Evolutionary conservation across 1,139 yeast species (phyloP).

Genomic region (Pichia sp.): DNA sequence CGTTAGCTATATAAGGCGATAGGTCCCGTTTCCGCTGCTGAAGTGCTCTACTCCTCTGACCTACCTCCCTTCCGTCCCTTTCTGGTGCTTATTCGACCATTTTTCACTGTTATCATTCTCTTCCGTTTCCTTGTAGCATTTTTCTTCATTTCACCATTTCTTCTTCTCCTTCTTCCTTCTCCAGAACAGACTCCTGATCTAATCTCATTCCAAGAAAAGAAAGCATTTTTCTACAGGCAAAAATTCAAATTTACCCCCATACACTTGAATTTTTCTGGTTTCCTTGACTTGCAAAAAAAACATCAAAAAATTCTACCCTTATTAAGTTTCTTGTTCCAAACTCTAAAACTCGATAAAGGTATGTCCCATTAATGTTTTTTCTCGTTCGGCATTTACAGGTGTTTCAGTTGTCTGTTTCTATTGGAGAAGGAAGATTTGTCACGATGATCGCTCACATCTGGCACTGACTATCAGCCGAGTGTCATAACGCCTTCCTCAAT

Average conservation of each 20-base stretch:
- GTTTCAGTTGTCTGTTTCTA: conserved; percentile 12
- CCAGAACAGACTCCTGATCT: conserved; percentile 22
- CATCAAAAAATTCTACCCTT: background rate
- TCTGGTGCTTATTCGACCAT: background rate
- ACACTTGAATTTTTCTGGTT: conserved; percentile 9
- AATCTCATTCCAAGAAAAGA: conserved; percentile 16
- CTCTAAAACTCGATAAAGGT: conserved; percentile 7
- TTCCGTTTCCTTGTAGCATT: background rate
- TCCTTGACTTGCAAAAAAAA: conserved; percentile 9
- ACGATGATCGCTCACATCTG: background rate
- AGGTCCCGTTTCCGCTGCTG: conserved; percentile 1
- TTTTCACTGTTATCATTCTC: background rate
- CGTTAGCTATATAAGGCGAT: background rate
- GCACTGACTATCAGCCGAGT: background rate
- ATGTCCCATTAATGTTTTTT: conserved; percentile 7
- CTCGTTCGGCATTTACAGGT: conserved; percentile 8
- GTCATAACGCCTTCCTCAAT: background rate
- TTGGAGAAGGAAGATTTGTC: conserved; percentile 12
- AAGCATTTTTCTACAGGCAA: background rate
- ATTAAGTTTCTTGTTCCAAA: conserved; percentile 1
- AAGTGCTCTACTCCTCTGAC: background rate
- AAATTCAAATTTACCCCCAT: conserved; percentile 14
- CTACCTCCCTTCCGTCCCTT: background rate
- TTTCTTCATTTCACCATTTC: conserved; percentile 11
- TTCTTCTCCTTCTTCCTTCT: conserved; percentile 12